Conservation (phyloP, 352 stramenopile genomes). For the Pythium guiyangense region DNA sequence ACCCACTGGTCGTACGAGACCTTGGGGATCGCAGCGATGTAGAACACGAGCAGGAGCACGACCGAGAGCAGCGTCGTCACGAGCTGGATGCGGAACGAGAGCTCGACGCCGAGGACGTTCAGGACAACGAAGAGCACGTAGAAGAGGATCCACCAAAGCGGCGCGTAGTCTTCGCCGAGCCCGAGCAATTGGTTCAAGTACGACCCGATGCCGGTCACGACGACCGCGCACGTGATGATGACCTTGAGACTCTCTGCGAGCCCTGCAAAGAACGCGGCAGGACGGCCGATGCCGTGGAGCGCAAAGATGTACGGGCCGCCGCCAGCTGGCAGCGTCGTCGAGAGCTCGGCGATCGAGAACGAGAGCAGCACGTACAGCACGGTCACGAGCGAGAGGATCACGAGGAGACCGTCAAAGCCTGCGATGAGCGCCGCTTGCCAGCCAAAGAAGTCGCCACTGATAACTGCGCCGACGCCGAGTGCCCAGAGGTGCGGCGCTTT, state of each 20-base stretch:
- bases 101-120: constrained; percentile 54
- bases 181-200: constrained; percentile 58
- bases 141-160: constrained; percentile 57
- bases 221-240: constrained; percentile 51
- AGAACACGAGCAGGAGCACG: constrained; percentile 58
- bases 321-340: constrained; percentile 41
- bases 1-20: constrained; percentile 60
- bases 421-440: constrained; percentile 52
- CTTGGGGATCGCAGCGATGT: constrained; percentile 49
- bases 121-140: constrained; percentile 58
- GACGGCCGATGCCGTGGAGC: constrained; percentile 47
- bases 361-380: constrained; percentile 59
- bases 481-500: constrained; percentile 55
- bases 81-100: constrained; percentile 64
- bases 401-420: constrained; percentile 52
- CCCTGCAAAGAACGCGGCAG: constrained; percentile 56
- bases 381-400: constrained; percentile 51
- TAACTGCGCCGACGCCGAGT: constrained; percentile 47
- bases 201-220: constrained; percentile 60
- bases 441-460: constrained; percentile 61
- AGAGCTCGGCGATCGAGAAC: constrained; percentile 72
- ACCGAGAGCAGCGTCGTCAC: constrained; percentile 52
- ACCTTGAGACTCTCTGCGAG: constrained; percentile 70
- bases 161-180: constrained; percentile 29
- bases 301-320: constrained; percentile 65